Conservation (phyloP, 75 land plant genomes). For the Cryptomeria japonica region DNA sequence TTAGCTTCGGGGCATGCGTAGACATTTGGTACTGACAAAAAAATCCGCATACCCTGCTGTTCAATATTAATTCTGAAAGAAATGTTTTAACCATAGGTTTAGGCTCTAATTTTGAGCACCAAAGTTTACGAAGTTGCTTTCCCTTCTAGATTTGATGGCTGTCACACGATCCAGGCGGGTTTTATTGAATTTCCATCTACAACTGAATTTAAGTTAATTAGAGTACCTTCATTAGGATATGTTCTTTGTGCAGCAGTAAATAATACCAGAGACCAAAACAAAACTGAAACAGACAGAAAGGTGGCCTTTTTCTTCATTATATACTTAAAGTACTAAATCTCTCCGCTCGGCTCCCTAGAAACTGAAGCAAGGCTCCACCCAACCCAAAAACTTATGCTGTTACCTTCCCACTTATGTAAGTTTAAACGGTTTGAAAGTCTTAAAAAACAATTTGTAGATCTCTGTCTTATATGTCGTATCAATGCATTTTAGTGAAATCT, state of each 20-base stretch:
- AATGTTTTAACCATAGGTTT: no score
- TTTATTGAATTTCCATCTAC: neutral
- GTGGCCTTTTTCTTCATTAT: neutral
- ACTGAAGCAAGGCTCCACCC: neutral
- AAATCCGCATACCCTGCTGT: no score
- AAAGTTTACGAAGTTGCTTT: no score
- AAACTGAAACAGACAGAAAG: neutral
- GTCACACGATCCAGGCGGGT: no score
- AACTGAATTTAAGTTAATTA: neutral
- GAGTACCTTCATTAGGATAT: conserved; percentile 6
- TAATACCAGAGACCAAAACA: neutral
- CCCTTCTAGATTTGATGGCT: no score
- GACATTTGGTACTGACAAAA: no score
- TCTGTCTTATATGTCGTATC: neutral
- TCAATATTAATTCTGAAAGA: no score
- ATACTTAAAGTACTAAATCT: neutral
- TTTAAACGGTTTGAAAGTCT: neutral
- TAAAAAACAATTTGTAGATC: neutral
- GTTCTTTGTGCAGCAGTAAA: neutral
- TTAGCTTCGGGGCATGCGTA: neutral
- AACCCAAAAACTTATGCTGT: neutral
- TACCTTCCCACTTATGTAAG: neutral
- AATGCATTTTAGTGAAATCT: neutral
- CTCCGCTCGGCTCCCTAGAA: neutral
- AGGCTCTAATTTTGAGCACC: no score